Conservation (phyloP, 257 asterid species). For the Salvia splendens region DNA sequence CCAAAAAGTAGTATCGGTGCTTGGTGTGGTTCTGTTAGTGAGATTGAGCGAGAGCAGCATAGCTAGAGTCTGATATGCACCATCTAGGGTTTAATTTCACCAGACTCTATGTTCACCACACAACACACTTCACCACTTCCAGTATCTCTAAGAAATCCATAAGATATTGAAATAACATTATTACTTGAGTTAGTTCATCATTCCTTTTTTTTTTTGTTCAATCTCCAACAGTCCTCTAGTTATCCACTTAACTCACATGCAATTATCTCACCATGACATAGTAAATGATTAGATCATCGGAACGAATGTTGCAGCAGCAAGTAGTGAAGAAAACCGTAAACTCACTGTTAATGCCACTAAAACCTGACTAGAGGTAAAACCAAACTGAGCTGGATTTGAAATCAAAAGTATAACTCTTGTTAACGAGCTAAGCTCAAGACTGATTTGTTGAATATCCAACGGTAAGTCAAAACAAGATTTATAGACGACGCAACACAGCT, state of each 20-base stretch:
- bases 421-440: not conserved
- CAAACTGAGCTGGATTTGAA: not conserved
- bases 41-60: not conserved
- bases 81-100: slow-evolving; percentile 1
- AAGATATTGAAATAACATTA: not conserved
- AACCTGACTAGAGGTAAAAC: not conserved
- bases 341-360: not conserved
- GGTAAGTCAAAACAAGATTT: not conserved
- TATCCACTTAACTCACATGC: not conserved
- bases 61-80: not conserved
- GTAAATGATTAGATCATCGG: not conserved
- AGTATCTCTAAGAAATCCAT: no score
- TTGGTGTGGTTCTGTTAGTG: not conserved
- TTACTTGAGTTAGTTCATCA: not conserved
- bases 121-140: not conserved
- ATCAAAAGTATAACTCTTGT: not conserved
- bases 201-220: not conserved
- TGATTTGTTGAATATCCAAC: not conserved
- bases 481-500: not conserved
- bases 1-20: not conserved
- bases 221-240: slow-evolving; percentile 2
- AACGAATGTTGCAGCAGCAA: slow-evolving; percentile 3
- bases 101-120: not conserved
- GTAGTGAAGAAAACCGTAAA: not conserved
- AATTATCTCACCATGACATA: slow-evolving; percentile 13